Percentiles rank a stretch among this genome's conserved stretches.
phyloP scores from a whole-genome alignment of 2,329 filamentous ascomycete genomes.

The Helicocarpus griseus region DNA sequence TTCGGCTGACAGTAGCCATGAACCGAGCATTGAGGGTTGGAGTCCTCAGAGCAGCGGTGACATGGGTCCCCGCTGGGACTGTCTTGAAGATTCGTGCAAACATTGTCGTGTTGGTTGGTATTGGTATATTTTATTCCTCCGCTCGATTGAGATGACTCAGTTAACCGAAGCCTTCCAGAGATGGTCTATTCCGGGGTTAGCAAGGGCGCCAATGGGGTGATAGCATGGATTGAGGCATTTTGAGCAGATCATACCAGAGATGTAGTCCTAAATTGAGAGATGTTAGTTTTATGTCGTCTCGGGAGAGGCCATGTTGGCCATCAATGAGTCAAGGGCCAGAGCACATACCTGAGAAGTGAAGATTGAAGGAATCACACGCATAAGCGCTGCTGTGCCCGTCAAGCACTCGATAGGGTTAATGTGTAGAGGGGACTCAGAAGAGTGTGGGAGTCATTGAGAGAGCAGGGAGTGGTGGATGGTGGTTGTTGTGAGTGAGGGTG shows the following conservation, averaged over 20 bases:
- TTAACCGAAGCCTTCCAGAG: conserved; percentile 59
- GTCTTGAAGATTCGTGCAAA: conserved; percentile 47
- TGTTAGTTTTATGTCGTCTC: too few species aligned
- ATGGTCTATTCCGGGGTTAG: conserved; percentile 41
- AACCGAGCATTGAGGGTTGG: conserved; percentile 32
- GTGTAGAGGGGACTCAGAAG: conserved; percentile 12
- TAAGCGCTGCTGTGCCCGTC: conserved; percentile 53
- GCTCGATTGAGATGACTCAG: conserved; percentile 32
- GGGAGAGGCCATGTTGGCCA: too few species aligned
- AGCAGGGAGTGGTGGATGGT: conserved; percentile 1
- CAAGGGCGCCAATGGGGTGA: conserved; percentile 6
- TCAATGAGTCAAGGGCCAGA: conserved; percentile 3
- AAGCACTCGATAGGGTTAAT: conserved; percentile 22
- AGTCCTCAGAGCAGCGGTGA: conserved; percentile 31
- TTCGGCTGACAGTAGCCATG: conserved; percentile 59
- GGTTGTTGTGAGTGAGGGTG: conserved; percentile 3
- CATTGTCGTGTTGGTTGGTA: conserved; percentile 39
- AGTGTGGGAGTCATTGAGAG: conserved; percentile 17
- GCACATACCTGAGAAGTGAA: conserved; percentile 73
- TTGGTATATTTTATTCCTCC: conserved; percentile 17
- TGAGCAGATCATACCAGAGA: conserved; percentile 48
- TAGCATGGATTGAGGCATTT: conserved; percentile 2
- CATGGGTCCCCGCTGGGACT: conserved; percentile 38
- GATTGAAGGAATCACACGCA: conserved; percentile 74
- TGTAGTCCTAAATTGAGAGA: conserved; percentile 45